Evolutionary conservation across 257 asterid genomes (phyloP).

Genomic region (Plectranthus barbatus): DNA sequence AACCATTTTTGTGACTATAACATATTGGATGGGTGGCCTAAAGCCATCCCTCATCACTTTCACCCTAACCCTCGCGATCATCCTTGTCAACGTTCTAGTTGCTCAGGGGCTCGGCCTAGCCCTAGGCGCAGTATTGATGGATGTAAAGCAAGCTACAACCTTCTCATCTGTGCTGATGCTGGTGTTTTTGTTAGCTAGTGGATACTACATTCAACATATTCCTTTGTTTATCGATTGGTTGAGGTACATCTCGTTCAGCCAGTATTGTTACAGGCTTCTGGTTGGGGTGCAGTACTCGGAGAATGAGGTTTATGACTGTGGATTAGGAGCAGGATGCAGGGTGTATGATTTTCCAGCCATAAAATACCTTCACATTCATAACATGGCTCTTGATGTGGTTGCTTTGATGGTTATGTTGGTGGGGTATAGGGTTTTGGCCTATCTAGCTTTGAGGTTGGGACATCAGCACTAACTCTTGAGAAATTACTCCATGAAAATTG

Average conservation of each 20-base stretch:
- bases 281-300: slow-evolving; percentile 59
- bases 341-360: slow-evolving; percentile 57
- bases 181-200: slow-evolving; percentile 61
- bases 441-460: slow-evolving; percentile 60
- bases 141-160: slow-evolving; percentile 59
- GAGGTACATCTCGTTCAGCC: slow-evolving; percentile 66
- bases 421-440: slow-evolving; percentile 70
- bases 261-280: slow-evolving; percentile 60
- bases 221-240: slow-evolving; percentile 60
- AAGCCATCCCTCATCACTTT: slow-evolving; percentile 51
- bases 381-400: slow-evolving; percentile 44
- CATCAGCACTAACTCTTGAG: slow-evolving; percentile 28
- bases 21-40: slow-evolving; percentile 90
- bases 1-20: slow-evolving; percentile 47
- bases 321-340: slow-evolving; percentile 25
- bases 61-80: slow-evolving; percentile 38
- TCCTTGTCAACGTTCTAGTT: slow-evolving; percentile 65
- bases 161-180: slow-evolving; percentile 67
- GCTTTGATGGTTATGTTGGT: slow-evolving; percentile 66
- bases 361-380: slow-evolving; percentile 45
- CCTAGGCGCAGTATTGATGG: slow-evolving; percentile 78
- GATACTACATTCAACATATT: slow-evolving; percentile 74
- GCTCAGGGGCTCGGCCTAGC: slow-evolving; percentile 87
- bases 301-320: slow-evolving; percentile 53
- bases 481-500: not conserved